Conservation (phyloP, 164 flowering plant genomes). For the grape (Vitis vinifera) region DNA sequence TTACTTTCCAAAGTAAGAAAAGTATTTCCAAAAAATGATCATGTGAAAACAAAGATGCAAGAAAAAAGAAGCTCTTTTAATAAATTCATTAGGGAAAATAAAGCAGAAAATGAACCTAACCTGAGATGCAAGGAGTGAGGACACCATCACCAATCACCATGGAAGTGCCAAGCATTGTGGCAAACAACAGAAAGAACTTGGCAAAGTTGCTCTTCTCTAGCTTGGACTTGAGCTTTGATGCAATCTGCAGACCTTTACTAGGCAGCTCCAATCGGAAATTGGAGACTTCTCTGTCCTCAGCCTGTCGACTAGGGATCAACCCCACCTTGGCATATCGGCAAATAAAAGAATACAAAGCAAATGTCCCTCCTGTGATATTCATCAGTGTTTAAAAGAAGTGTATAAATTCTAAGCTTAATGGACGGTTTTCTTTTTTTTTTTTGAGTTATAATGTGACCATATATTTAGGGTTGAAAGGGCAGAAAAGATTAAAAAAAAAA, state of each 20-base stretch:
- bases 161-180: slow-evolving; percentile 55
- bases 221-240: slow-evolving; percentile 27
- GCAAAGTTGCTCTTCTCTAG: slow-evolving; percentile 40
- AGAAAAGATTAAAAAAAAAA: no score
- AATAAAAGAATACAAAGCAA: slow-evolving; percentile 60
- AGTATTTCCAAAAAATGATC: no score
- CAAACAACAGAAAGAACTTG: slow-evolving; percentile 36
- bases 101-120: slow-evolving; percentile 6
- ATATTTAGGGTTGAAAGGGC: no score
- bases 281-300: slow-evolving; percentile 51
- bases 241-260: slow-evolving; percentile 19
- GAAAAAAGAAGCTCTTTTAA: no score
- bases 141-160: slow-evolving; percentile 61
- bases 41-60: no score
- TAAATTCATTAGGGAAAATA: no score
- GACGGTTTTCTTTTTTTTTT: no score
- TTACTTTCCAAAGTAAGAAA: no score
- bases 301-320: slow-evolving; percentile 48
- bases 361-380: slow-evolving; percentile 52
- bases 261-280: slow-evolving; percentile 43
- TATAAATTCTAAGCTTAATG: background rate
- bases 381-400: background rate
- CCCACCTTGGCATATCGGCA: slow-evolving; percentile 61
- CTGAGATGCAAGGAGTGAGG: slow-evolving; percentile 57
- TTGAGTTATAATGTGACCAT: no score